Evolutionary conservation across 768 basidiomycete species (phyloP), one percentile per base, ranked within the genome.

Genomic region (Russula sp.): DNA sequence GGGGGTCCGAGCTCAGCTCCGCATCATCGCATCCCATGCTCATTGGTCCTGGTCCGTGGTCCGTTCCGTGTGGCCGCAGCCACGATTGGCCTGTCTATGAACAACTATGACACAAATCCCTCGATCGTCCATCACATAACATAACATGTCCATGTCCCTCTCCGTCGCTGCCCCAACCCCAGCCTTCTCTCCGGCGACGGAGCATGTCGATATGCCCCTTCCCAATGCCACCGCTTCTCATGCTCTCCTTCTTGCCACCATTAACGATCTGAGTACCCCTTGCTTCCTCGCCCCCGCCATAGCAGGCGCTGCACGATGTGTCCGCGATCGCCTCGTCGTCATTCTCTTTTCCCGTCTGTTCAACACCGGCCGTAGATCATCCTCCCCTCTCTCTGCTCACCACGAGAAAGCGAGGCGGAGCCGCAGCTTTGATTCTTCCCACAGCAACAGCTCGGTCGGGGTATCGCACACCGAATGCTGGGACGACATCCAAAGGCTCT

Each of bases 401-500:
- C 48, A 45, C 6, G 61, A 63, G 39, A 59, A 54, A 36, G 22
- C 14, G 39, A 53, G 57, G 4, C 57, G 62, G 18, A 55, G 58
- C 35, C 56, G 58, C 25, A 65, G 64, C 18, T 38, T 41, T 14
- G 55, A 42, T 43, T 65, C 64, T 7, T 22, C 36, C 9, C 42
- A 32, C 43, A 66, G 64, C 59, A 49, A 51, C n/a, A 56, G 36
- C 39, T 60, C 65, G 4, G 58, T 38, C 7, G 54, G 59, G 9
- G 38, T 73, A 6, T 70, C 81, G 35, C 81, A 79, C 60, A 78
- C 81, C 2, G 72, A 71, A 18, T 72, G 71, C 35, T 98, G 88
- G 84, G 75, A 83, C 56, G 77, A 78, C 20, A 78, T 94, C 3
- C 91, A 95, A 74, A 74, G 80, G 10, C 79, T 95, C 49, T 78